Conservation (phyloP, 768 basidiomycete genomes). For the Pleurotus ostreatus region DNA sequence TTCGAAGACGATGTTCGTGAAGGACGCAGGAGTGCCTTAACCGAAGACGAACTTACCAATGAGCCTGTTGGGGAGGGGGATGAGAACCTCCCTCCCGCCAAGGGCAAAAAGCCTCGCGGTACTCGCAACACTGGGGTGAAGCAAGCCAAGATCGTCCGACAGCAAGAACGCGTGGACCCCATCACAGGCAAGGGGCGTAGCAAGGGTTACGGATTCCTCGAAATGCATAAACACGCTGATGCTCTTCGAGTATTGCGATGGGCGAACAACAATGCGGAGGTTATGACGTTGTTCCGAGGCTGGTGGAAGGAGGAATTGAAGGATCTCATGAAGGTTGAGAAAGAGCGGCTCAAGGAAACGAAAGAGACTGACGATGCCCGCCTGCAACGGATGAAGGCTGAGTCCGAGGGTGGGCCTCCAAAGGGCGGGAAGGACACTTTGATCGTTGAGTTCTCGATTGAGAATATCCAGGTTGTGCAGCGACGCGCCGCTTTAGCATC, state of each 20-base stretch:
- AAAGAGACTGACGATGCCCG: conserved; percentile 38
- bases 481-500: conserved; percentile 47
- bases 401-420: conserved; percentile 38
- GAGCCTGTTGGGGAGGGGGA: conserved; percentile 32
- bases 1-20: conserved; percentile 79
- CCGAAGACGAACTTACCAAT: conserved; percentile 59
- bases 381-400: conserved; percentile 56
- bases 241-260: conserved; percentile 88
- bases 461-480: conserved; percentile 88
- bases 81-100: conserved; percentile 14
- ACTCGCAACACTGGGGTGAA: conserved; percentile 51
- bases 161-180: conserved; percentile 84
- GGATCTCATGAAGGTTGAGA: conserved; percentile 55
- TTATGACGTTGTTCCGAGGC: conserved; percentile 58
- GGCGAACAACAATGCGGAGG: conserved; percentile 85
- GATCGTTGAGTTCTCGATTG: conserved; percentile 95
- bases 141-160: conserved; percentile 91
- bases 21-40: conserved; percentile 56
- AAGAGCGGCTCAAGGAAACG: conserved; percentile 35
- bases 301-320: conserved; percentile 86
- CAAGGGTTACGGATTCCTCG: conserved; percentile 95
- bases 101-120: conserved; percentile 21
- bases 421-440: conserved; percentile 46
- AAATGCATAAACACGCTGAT: conserved; percentile 84
- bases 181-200: conserved; percentile 83